Evolutionary conservation across 441 rosid genomes (phyloP).

Genomic region (Jatropha podagrica): DNA sequence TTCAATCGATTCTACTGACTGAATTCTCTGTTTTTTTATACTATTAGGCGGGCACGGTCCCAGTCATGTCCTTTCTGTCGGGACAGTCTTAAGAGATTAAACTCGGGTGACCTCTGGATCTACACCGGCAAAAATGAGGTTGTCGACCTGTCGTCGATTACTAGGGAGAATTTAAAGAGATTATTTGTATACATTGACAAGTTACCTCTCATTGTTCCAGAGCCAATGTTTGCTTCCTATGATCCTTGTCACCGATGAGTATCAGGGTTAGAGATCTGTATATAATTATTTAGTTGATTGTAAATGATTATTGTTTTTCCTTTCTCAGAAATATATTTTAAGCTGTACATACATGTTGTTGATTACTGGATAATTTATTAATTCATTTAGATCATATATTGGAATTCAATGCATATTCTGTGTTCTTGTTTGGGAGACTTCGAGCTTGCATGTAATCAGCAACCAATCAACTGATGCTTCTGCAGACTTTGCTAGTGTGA

Average conservation of each 20-base stretch:
- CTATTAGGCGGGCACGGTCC: conserved; percentile 63
- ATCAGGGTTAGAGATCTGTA: background rate
- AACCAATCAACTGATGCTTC: no score
- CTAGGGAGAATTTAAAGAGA: conserved; percentile 64
- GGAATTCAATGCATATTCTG: background rate
- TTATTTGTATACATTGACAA: conserved; percentile 76
- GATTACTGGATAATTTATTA: background rate
- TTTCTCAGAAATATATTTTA: background rate
- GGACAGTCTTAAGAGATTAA: conserved; percentile 82
- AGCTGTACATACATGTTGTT: conserved; percentile 23
- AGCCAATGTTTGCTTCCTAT: conserved; percentile 60
- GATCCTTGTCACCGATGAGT: conserved; percentile 39
- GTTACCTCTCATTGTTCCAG: conserved; percentile 76
- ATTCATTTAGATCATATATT: background rate
- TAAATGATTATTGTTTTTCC: conserved; percentile 8
- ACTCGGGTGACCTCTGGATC: conserved; percentile 92
- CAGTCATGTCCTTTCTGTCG: conserved; percentile 96
- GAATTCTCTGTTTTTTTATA: background rate
- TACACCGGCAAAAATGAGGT: conserved; percentile 71
- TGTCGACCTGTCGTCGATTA: conserved; percentile 56
- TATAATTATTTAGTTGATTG: conserved; percentile 8
- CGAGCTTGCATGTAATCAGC: no score
- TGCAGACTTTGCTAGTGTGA: no score
- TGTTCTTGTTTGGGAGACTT: no score
- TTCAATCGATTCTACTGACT: background rate